Conservation (phyloP, 306 rosid species). For the Cotoneaster glaucophyllus region DNA sequence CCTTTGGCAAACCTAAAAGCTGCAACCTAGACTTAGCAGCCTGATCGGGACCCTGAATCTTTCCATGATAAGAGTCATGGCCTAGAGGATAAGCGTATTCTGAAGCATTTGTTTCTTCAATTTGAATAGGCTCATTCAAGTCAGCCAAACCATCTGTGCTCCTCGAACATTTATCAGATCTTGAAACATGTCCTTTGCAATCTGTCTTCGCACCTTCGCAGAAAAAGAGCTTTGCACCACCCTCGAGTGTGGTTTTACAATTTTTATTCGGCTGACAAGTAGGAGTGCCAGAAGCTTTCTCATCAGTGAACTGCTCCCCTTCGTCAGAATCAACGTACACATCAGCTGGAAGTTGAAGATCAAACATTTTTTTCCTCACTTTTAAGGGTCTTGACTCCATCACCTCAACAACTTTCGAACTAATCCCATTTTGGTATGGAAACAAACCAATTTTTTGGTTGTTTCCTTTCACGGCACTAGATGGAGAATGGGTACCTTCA, state of each 20-base stretch:
- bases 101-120: constrained; percentile 62
- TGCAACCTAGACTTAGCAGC: constrained; percentile 36
- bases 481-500: constrained; percentile 66
- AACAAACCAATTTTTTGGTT: constrained; percentile 32
- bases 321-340: constrained; percentile 73
- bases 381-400: constrained; percentile 73
- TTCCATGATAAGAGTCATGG: constrained; percentile 29
- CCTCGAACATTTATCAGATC: constrained; percentile 37
- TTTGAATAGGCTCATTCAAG: constrained; percentile 71
- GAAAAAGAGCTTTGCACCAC: constrained; percentile 30
- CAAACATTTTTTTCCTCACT: constrained; percentile 69
- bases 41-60: constrained; percentile 37
- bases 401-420: constrained; percentile 58
- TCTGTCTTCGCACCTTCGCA: constrained; percentile 35
- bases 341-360: constrained; percentile 90
- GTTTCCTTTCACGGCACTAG: constrained; percentile 47
- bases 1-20: constrained; percentile 42
- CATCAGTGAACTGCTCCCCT: constrained; percentile 66
- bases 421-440: constrained; percentile 53
- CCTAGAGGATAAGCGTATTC: constrained; percentile 26
- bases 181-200: constrained; percentile 38
- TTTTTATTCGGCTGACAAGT: constrained; percentile 32
- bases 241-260: constrained; percentile 33
- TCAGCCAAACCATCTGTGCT: constrained; percentile 62
- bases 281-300: constrained; percentile 39